Evolutionary conservation across 441 rosid genomes (phyloP), one percentile per base, ranked within the genome.

Genomic region (Erodium moschatum): DNA sequence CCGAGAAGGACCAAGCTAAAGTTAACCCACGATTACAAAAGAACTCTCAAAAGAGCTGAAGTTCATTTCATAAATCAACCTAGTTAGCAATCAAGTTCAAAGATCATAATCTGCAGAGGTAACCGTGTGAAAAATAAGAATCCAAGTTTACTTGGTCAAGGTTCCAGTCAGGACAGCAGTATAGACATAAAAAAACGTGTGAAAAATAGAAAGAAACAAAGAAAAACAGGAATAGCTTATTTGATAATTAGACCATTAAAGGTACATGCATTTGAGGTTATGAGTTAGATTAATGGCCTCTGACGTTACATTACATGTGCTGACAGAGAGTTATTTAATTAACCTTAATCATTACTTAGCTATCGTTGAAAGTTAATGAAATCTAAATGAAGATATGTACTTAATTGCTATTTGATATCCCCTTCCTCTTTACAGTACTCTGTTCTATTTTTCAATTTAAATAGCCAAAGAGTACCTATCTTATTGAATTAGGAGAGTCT

Each of bases 361-460:
- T 56, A 78, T 71, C 71, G 73, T 70, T 74, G 35, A 66, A 72
- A 69, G 72, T 54, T 5, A 52, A 69, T 66, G 69, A 54, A 67
- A 61, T 46, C 70, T 56, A 64, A 71, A 64, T 42, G 67, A 69
- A 73, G 67, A 73, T 71, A 27, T 71, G 72, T 56, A 20, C 65
- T 71, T 74, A 70, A 76, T 54, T 70, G 65, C 19, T 20, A 18
- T 24, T 69, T 35, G 65, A 67, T 64, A 29, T 29, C 31, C 31
- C n/a, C 58, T 52, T 64, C 19, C 67, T 35, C 46, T 64, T 13
- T 64, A 64, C 21, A 12, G 21, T 31, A 63, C 18, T 33, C 27
- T 21, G 11, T 1, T 60, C 12, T 60, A 60, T 19, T 5, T 60
- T 60, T 18, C 64, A 18, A 10, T 18, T 27, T 6, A 21, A 10